phyloP scores from a whole-genome alignment of 345 rosid species.

The Acer campestre region DNA sequence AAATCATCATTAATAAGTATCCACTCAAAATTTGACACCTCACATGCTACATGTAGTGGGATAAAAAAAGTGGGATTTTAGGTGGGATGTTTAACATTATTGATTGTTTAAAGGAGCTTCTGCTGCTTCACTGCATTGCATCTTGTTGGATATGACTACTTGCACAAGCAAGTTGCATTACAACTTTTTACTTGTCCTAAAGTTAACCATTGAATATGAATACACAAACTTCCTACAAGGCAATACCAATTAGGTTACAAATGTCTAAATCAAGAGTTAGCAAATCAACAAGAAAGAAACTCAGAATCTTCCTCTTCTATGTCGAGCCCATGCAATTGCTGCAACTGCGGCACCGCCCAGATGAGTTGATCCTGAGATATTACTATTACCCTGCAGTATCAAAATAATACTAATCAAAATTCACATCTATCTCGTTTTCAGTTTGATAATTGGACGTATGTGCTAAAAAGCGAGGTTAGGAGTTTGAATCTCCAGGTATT shows the following conservation, averaged over 20 bases:
- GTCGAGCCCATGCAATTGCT: slow-evolving; percentile 69
- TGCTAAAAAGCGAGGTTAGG: not conserved
- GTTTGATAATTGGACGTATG: not conserved
- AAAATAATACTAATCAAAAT: slow-evolving; percentile 10
- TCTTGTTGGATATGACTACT: too few species aligned
- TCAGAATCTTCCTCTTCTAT: slow-evolving; percentile 65
- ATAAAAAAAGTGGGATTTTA: too few species aligned
- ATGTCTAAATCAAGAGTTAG: not conserved
- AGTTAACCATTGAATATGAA: not conserved
- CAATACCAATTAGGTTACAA: not conserved
- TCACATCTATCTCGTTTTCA: not conserved
- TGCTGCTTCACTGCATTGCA: not conserved
- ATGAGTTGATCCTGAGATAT: slow-evolving; percentile 88
- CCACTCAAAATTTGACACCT: too few species aligned
- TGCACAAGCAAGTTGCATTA: too few species aligned
- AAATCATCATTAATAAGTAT: too few species aligned
- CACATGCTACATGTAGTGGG: too few species aligned
- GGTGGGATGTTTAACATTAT: too few species aligned
- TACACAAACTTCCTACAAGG: not conserved
- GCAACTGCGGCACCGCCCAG: slow-evolving; percentile 96
- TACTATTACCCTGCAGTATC: slow-evolving; percentile 62
- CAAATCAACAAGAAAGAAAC: not conserved
- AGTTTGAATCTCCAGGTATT: not conserved
- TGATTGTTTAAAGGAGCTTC: not conserved
- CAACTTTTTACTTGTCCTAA: not conserved